These are phyloP conservation scores for Yamadazyma sp. DNA, from an alignment of 805 yeast genomes.

Conservation along the genomic window DNA sequence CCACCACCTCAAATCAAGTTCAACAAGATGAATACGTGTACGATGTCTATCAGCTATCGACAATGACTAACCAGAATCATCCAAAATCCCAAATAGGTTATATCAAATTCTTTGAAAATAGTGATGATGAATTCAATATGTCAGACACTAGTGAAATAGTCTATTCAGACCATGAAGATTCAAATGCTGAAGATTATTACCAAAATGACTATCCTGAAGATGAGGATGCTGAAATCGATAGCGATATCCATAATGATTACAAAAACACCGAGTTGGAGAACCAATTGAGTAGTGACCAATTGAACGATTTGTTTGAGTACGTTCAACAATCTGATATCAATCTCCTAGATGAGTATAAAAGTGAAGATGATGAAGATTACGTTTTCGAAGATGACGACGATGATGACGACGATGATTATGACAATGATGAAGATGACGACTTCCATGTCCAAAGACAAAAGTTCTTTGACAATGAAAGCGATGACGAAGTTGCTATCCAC, in stretches of 20 bases:
- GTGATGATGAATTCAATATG: slow-evolving; percentile 35
- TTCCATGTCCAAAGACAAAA: slow-evolving; percentile 39
- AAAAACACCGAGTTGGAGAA: slow-evolving; percentile 18
- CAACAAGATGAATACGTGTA: slow-evolving; percentile 74
- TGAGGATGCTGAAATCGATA: slow-evolving; percentile 55
- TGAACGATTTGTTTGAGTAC: slow-evolving; percentile 12
- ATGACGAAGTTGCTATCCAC: slow-evolving; percentile 60
- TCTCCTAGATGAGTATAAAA: slow-evolving; percentile 9
- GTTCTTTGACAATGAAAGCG: slow-evolving; percentile 56
- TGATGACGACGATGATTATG: slow-evolving; percentile 50
- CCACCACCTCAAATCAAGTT: background rate
- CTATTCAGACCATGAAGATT: slow-evolving; percentile 72
- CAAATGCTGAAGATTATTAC: slow-evolving; percentile 89
- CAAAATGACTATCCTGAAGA: slow-evolving; percentile 94
- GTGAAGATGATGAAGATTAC: slow-evolving; percentile 12
- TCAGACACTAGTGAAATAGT: slow-evolving; percentile 35
- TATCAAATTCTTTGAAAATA: slow-evolving; percentile 55
- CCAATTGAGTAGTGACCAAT: too few species aligned
- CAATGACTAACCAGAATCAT: slow-evolving; percentile 46
- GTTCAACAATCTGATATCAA: slow-evolving; percentile 7
- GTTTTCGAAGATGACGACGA: slow-evolving; percentile 13
- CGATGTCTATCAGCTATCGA: slow-evolving; percentile 64
- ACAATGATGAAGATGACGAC: slow-evolving; percentile 45
- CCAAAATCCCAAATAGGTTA: slow-evolving; percentile 50
- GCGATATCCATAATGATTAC: slow-evolving; percentile 16